Conservation (phyloP, 768 basidiomycete species). For the Tricholoma terreum region DNA sequence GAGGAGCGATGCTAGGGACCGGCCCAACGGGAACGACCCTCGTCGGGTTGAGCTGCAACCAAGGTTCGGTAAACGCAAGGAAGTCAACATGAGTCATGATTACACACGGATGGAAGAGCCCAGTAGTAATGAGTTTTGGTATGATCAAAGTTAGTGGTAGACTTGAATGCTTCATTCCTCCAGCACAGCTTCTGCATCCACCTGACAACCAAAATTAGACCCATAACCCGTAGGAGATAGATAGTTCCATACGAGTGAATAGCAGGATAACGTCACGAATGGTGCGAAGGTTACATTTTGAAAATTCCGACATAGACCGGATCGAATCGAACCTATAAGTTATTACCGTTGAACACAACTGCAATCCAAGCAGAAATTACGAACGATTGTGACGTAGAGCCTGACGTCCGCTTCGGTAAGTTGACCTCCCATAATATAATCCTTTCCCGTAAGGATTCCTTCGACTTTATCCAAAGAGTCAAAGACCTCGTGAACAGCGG, state of each 20-base stretch:
- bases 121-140: slow-evolving; percentile 76
- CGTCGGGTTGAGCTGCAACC: background rate
- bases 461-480: slow-evolving; percentile 79
- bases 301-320: slow-evolving; percentile 87
- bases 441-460: slow-evolving; percentile 69
- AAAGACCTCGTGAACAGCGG: slow-evolving; percentile 70
- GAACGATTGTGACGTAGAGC: slow-evolving; percentile 84
- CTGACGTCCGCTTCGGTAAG: slow-evolving; percentile 84
- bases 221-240: background rate
- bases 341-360: too few relatives aligned
- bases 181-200: slow-evolving; percentile 91
- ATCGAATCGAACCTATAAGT: slow-evolving; percentile 73
- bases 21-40: background rate
- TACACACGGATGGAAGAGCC: slow-evolving; percentile 45
- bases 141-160: slow-evolving; percentile 85
- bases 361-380: slow-evolving; percentile 20
- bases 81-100: background rate
- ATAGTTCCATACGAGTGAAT: slow-evolving; percentile 54
- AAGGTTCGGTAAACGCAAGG: too few relatives aligned
- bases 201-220: slow-evolving; percentile 25
- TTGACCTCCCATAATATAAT: slow-evolving; percentile 74
- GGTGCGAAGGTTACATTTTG: slow-evolving; percentile 84
- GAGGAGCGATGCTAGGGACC: background rate
- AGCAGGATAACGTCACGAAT: slow-evolving; percentile 86
- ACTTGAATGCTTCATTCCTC: slow-evolving; percentile 82